Evolutionary conservation across 2,329 filamentous ascomycete genomes (phyloP), one percentile per base, ranked within the genome.

Genomic region (Cladosporium sp.): DNA sequence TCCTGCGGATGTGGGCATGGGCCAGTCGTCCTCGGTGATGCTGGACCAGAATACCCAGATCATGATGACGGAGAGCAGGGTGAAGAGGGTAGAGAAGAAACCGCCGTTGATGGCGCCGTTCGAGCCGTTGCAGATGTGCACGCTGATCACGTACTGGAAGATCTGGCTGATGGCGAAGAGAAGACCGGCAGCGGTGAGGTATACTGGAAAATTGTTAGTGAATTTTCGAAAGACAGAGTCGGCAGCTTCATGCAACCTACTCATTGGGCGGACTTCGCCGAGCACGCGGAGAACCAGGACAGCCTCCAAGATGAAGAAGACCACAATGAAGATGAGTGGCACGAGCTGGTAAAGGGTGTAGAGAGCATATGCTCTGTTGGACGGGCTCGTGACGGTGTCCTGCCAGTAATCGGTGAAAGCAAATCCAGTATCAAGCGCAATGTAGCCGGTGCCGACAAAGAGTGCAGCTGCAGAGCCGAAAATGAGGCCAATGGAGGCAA

Each of bases 21-120:
- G 92, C 95, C 95, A 99, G 81, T 97, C 94, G 74, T 99, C 95
- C 80, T 99, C 95, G 18, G 95, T 99, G 73, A 99, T 99, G 81
- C 93, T 97, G 56, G 93, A 96, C 95, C 95, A 99, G 83, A 99
- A 99, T 65, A 91, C 79, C 93, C 95, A 99, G 69, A 97, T 81
- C 79, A 88, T 88, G 21, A 92, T 84, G 5, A 99, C 92, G 0
- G 93, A 85, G 14, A 94, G 81, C 0, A 97, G 83, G 0, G 93
- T 98, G 81, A 99, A 98, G 7, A 98, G 82, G 0, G 93, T 96
- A 78, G 97, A 87, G 78, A 99, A 99, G 0, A 99, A 80, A 6
- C 94, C 88, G 58, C 95, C 95, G 75, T 99, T 94, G 75, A 99
- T 96, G 77, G 91, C 93, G 70, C 93, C 92, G 49, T 83, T 76